phyloP scores from a whole-genome alignment of 495 filamentous ascomycete species.

The Penicillium crystallinum region DNA sequence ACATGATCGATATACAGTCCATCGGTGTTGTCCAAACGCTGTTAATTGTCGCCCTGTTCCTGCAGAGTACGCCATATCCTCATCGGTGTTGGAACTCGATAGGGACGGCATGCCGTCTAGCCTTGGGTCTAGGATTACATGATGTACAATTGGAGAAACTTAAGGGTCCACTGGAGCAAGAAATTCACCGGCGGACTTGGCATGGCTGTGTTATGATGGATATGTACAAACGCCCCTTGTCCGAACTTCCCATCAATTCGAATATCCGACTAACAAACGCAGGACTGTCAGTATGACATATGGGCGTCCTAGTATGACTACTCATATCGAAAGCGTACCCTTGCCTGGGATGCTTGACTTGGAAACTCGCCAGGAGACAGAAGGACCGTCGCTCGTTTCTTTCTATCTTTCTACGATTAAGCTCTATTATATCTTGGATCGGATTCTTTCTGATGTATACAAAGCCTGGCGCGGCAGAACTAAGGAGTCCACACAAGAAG shows the following conservation, averaged over 20 bases:
- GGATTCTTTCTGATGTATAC: conserved; percentile 11
- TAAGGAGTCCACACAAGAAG: neutral
- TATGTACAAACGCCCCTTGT: conserved; percentile 13
- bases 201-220: conserved; percentile 39
- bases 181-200: conserved; percentile 38
- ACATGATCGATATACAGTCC: conserved; percentile 25
- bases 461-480: neutral
- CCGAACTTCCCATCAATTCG: neutral
- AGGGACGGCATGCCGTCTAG: conserved; percentile 33
- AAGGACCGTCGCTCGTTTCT: conserved; percentile 6
- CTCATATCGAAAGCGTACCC: neutral
- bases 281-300: conserved; percentile 31
- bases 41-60: conserved; percentile 32
- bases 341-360: neutral
- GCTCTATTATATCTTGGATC: conserved; percentile 19
- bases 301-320: conserved; percentile 30
- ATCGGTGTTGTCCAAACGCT: conserved; percentile 34
- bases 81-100: conserved; percentile 39
- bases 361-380: neutral
- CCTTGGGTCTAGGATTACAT: conserved; percentile 34
- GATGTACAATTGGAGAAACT: conserved; percentile 3
- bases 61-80: conserved; percentile 32
- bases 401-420: conserved; percentile 24
- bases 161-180: conserved; percentile 19
- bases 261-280: neutral